These are phyloP conservation scores for Lecanicillium sp. DNA, from an alignment of 2,329 filamentous ascomycete species.

Conservation along the genomic window DNA sequence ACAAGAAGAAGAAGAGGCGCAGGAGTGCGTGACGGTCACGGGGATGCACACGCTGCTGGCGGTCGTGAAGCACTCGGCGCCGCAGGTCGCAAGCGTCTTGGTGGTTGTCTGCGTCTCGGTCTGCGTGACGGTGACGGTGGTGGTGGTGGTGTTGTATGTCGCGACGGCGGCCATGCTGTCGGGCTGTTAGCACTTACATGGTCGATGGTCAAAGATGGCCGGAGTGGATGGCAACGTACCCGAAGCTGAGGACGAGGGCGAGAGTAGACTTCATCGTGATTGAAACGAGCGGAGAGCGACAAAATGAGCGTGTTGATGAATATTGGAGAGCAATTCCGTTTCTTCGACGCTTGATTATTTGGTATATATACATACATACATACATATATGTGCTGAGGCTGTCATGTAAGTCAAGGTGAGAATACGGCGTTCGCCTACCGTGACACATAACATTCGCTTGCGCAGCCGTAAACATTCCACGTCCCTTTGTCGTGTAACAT, in stretches of 20 bases:
- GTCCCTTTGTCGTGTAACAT: not conserved
- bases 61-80: not conserved
- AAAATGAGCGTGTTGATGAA: slow-evolving; percentile 7
- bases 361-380: not conserved
- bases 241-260: not conserved
- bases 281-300: not conserved
- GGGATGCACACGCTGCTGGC: slow-evolving; percentile 13
- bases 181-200: slow-evolving; percentile 17
- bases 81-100: not conserved
- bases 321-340: not conserved
- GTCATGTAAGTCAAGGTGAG: not conserved
- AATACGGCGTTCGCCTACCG: not conserved
- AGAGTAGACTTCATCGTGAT: slow-evolving; percentile 3
- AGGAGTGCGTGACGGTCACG: slow-evolving; percentile 6
- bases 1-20: not conserved
- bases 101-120: too few relatives aligned
- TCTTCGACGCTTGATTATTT: not conserved
- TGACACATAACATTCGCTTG: not conserved
- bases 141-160: slow-evolving; percentile 24
- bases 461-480: not conserved
- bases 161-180: slow-evolving; percentile 19
- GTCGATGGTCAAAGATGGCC: not conserved
- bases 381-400: not conserved
- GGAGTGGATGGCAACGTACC: not conserved
- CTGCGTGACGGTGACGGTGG: slow-evolving; percentile 26